Conservation (phyloP, 192 early-diverging fungal species). For the Backusella westeae region DNA sequence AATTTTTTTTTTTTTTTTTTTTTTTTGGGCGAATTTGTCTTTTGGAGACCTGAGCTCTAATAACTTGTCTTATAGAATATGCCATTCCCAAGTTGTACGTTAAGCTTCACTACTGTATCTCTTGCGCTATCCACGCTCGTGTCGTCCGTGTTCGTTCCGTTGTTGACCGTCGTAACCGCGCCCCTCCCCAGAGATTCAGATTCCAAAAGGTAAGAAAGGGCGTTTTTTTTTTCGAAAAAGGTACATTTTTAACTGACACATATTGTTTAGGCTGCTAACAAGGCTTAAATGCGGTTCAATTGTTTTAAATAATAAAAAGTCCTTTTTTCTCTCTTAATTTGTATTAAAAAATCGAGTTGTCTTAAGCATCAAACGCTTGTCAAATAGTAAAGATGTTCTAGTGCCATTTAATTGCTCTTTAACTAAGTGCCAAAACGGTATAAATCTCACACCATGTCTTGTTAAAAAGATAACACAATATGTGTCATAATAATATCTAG, state of each 20-base stretch:
- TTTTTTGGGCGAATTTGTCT: background rate
- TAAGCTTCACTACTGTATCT: no score
- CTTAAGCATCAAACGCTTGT: no score
- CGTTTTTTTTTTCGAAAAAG: background rate
- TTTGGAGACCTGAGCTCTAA: background rate
- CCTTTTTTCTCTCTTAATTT: background rate
- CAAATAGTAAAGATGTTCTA: no score
- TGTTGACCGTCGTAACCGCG: slow-evolving; percentile 84
- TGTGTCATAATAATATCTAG: no score
- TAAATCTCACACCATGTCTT: no score
- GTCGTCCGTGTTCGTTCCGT: slow-evolving; percentile 88
- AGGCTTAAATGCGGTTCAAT: slow-evolving; percentile 5
- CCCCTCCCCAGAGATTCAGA: slow-evolving; percentile 89
- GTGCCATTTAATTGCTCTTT: no score
- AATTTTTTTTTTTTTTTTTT: no score
- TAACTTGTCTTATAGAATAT: slow-evolving; percentile 41
- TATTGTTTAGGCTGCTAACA: background rate
- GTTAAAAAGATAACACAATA: no score
- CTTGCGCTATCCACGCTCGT: no score
- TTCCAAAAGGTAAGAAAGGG: slow-evolving; percentile 59
- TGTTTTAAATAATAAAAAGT: background rate
- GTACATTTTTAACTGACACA: no score
- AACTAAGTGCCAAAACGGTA: no score
- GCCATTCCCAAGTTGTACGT: slow-evolving; percentile 75
- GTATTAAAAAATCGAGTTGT: no score